Percentiles rank a stretch among this genome's conserved stretches.
Evolutionary conservation across 2,329 filamentous ascomycete genomes (phyloP).

Genomic region (Magnaporthiopsis rhizophila): DNA sequence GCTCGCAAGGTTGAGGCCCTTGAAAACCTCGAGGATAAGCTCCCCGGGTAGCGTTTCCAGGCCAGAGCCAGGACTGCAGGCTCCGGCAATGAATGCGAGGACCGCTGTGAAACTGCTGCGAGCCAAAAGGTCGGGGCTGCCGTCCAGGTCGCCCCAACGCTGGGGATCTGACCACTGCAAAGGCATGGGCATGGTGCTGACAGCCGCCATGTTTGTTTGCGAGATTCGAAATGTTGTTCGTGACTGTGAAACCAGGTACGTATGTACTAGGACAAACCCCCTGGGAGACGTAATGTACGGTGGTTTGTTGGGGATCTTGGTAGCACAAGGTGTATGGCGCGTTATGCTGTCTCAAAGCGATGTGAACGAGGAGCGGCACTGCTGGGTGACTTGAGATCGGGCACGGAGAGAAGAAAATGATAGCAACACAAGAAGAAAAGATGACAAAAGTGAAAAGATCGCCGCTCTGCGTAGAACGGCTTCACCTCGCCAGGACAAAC

Average conservation of each 20-base stretch:
- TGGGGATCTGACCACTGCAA: background rate
- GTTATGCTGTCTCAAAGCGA: background rate
- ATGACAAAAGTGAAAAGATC: background rate
- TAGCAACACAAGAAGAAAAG: background rate
- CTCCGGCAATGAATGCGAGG: background rate
- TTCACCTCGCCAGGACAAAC: background rate
- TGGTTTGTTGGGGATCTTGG: background rate
- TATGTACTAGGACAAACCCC: no score
- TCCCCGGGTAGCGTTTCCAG: conserved; percentile 29
- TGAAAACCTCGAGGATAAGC: conserved; percentile 39
- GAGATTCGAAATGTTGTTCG: background rate
- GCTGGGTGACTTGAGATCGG: background rate
- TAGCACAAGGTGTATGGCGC: background rate
- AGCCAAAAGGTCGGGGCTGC: background rate
- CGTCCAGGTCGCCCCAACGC: background rate
- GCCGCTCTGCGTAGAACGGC: background rate
- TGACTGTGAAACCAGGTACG: background rate
- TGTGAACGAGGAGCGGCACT: no score
- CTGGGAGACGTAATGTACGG: background rate
- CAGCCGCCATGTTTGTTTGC: background rate
- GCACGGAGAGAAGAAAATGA: background rate
- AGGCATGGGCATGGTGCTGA: conserved; percentile 1
- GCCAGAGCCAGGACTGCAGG: background rate
- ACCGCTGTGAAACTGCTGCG: background rate
- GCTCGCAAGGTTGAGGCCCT: conserved; percentile 32